These are phyloP conservation scores for Catenaria anguillulae DNA, from an alignment of 371 early-diverging fungal genomes.

Conservation along the genomic window DNA sequence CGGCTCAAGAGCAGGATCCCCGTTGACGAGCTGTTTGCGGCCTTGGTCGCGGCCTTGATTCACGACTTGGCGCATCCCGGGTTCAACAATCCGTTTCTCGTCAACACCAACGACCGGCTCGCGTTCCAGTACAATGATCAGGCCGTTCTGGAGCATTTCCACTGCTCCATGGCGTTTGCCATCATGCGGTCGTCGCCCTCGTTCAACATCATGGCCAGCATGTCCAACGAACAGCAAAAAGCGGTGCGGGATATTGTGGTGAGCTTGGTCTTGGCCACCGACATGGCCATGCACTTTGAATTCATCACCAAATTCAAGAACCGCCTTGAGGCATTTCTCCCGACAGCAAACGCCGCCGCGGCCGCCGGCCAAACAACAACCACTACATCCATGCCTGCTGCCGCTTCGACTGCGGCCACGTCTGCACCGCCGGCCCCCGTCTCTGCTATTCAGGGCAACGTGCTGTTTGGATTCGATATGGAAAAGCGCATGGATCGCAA, in stretches of 20 bases:
- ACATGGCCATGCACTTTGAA: constrained; percentile 40
- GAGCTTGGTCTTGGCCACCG: constrained; percentile 33
- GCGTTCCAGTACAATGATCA: constrained; percentile 34
- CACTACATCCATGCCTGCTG: no score
- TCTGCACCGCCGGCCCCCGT: neutral
- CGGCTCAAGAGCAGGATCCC: constrained; percentile 14
- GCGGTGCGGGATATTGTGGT: constrained; percentile 22
- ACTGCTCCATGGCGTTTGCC: constrained; percentile 24
- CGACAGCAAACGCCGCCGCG: constrained; percentile 11
- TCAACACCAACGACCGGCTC: constrained; percentile 21
- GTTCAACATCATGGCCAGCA: constrained; percentile 18
- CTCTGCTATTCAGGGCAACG: neutral
- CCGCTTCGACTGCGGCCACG: neutral
- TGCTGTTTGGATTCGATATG: constrained; percentile 16
- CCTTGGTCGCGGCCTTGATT: constrained; percentile 26
- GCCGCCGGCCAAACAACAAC: neutral
- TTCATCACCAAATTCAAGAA: constrained; percentile 33
- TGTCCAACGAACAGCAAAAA: constrained; percentile 17
- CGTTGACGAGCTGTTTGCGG: constrained; percentile 22
- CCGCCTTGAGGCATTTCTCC: neutral
- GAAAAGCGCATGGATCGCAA: constrained; percentile 25
- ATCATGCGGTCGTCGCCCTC: constrained; percentile 18
- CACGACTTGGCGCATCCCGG: constrained; percentile 42
- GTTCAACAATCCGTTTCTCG: constrained; percentile 31
- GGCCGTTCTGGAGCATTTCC: constrained; percentile 34